Percentiles rank a stretch among this genome's conserved stretches.
These are phyloP conservation scores for Ailanthus altissimus DNA, from an alignment of 345 rosid species.

Conservation along the genomic window DNA sequence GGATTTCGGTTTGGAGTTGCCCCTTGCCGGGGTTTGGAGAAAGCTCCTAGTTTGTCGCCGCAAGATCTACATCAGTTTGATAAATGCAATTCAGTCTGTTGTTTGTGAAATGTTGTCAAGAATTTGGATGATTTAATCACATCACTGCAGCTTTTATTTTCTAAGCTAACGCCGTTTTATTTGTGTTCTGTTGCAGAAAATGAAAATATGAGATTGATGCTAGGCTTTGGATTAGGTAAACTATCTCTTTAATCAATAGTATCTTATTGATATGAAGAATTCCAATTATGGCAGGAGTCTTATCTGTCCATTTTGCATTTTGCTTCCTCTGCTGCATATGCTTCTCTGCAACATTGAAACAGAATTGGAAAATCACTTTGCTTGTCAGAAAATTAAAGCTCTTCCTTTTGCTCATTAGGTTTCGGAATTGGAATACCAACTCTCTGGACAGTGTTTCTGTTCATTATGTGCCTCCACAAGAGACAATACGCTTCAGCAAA, in stretches of 20 bases:
- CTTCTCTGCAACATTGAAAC: not conserved
- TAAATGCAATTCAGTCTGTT: not conserved
- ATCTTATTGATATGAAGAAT: not conserved
- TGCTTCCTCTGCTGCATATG: not conserved
- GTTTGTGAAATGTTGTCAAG: not conserved
- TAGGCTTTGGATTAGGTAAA: conserved; percentile 41
- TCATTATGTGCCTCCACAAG: conserved; percentile 10
- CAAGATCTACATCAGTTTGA: not conserved
- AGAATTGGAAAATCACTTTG: not conserved
- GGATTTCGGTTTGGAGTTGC: not conserved
- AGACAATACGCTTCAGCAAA: conserved; percentile 28
- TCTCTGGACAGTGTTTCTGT: conserved; percentile 21
- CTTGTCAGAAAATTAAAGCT: not conserved
- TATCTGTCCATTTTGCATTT: not conserved
- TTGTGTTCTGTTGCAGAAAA: conserved; percentile 32
- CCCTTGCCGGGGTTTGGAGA: not conserved
- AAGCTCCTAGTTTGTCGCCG: not conserved
- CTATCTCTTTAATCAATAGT: not conserved
- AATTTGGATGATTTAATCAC: not conserved
- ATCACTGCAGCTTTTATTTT: not conserved
- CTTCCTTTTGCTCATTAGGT: conserved; percentile 23
- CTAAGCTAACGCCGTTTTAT: not conserved
- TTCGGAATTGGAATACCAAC: conserved; percentile 40
- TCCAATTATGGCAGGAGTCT: not conserved
- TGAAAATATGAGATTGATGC: not conserved